A percentile compares a stretch with the other conserved stretches of the same genome.
Conservation (phyloP, 2,329 filamentous ascomycete genomes). For the Geosmithia putterillii region DNA sequence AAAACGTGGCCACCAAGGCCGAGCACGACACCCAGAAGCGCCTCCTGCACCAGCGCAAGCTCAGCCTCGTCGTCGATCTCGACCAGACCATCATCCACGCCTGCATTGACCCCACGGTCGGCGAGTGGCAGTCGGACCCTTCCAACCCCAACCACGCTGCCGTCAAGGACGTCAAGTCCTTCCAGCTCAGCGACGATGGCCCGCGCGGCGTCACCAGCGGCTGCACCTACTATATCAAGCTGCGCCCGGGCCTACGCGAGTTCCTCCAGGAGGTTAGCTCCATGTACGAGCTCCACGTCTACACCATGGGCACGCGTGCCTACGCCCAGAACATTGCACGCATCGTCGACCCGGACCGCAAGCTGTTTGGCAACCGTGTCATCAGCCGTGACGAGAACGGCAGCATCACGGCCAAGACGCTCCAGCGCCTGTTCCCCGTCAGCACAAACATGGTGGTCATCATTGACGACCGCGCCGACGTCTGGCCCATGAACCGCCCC, state of each 20-base stretch:
- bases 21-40: constrained; percentile 81
- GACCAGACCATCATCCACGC: constrained; percentile 99
- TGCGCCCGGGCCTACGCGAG: constrained; percentile 71
- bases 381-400: constrained; percentile 96
- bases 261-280: constrained; percentile 70
- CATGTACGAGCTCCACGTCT: constrained; percentile 91
- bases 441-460: constrained; percentile 99
- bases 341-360: constrained; percentile 82
- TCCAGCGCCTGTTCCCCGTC: constrained; percentile 85
- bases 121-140: constrained; percentile 85
- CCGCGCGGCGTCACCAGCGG: constrained; percentile 54
- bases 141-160: constrained; percentile 84
- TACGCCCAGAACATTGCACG: constrained; percentile 87
- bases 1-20: constrained; percentile 64
- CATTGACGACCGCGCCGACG: constrained; percentile 92
- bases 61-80: constrained; percentile 90
- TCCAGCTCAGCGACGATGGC: constrained; percentile 81
- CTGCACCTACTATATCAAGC: constrained; percentile 98
- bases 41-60: constrained; percentile 66
- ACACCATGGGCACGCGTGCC: constrained; percentile 97
- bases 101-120: constrained; percentile 90
- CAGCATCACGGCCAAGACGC: constrained; percentile 78
- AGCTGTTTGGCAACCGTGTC: constrained; percentile 86
- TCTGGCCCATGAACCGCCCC: constrained; percentile 81
- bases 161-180: constrained; percentile 76